A percentile compares a stretch with the other conserved stretches of the same genome.
These are phyloP conservation scores for Bertia moriformis DNA, from an alignment of 2,329 filamentous ascomycete genomes.

Conservation along the genomic window DNA sequence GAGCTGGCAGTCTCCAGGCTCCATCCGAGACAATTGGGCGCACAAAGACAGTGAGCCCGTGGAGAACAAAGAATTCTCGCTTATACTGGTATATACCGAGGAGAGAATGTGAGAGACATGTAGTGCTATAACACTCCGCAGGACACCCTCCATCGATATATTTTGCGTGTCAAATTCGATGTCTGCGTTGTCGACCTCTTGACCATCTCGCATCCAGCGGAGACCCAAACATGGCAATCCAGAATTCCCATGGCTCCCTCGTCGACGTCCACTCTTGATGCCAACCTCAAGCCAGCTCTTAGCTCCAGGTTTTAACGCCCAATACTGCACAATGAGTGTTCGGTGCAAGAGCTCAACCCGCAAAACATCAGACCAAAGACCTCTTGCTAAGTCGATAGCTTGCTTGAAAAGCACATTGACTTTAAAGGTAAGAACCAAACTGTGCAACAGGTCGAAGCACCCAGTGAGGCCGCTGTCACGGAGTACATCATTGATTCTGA, in stretches of 20 bases:
- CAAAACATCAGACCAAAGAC: slow-evolving; percentile 38
- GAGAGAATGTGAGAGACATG: background rate
- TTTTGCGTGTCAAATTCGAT: background rate
- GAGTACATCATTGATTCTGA: slow-evolving; percentile 33
- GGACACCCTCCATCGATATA: background rate
- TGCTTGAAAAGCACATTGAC: slow-evolving; percentile 40
- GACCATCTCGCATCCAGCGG: slow-evolving; percentile 1
- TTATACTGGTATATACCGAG: background rate
- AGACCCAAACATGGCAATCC: background rate
- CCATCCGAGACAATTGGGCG: background rate
- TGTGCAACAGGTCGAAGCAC: slow-evolving; percentile 44
- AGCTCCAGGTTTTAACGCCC: slow-evolving; percentile 32
- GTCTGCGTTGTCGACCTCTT: background rate
- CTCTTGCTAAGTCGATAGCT: slow-evolving; percentile 30
- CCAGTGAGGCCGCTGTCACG: slow-evolving; percentile 32
- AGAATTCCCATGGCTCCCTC: background rate
- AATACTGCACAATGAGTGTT: slow-evolving; percentile 46
- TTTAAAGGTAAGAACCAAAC: slow-evolving; percentile 46
- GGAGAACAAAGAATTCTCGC: background rate
- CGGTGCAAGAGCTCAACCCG: slow-evolving; percentile 41
- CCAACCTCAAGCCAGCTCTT: slow-evolving; percentile 54
- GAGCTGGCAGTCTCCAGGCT: background rate
- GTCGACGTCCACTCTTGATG: slow-evolving; percentile 26
- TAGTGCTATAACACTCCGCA: slow-evolving; percentile 1
- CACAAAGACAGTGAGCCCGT: background rate